These are phyloP conservation scores for Dillenia suffruticosa DNA, from an alignment of 164 flowering plant species.

Conservation along the genomic window DNA sequence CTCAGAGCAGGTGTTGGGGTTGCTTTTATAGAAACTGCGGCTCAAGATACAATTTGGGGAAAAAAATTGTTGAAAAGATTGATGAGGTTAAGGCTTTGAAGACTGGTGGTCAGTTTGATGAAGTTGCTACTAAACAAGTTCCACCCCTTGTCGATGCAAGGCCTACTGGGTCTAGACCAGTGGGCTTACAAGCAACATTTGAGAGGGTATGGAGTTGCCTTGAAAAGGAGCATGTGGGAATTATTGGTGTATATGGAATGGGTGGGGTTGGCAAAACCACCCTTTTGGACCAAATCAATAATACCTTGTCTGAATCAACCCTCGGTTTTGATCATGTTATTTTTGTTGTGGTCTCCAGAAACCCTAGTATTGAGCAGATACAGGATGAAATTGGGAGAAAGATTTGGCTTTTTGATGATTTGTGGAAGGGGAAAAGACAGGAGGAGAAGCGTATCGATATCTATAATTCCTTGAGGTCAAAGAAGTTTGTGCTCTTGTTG, in stretches of 20 bases:
- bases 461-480: constrained; percentile 1
- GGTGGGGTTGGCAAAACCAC: constrained; percentile 23
- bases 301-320: neutral
- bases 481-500: constrained; percentile 5
- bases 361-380: neutral
- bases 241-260: constrained; percentile 12
- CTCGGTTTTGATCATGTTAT: constrained; percentile 13
- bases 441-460: neutral
- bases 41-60: constrained; percentile 18
- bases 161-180: neutral
- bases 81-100: neutral
- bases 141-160: constrained; percentile 4
- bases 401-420: neutral
- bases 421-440: neutral
- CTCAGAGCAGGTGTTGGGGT: constrained; percentile 2
- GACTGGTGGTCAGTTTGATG: neutral
- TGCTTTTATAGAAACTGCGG: constrained; percentile 9
- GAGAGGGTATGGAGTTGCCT: constrained; percentile 2
- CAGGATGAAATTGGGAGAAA: neutral
- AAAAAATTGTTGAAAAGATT: constrained; percentile 1
- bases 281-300: constrained; percentile 13
- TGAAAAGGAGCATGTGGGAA: constrained; percentile 8
- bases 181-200: neutral
- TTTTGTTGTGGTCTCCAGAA: constrained; percentile 9
- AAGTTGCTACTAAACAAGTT: constrained; percentile 2